Evolutionary conservation across 257 asterid species (phyloP).

Genomic region (Euphrasia confusa): DNA sequence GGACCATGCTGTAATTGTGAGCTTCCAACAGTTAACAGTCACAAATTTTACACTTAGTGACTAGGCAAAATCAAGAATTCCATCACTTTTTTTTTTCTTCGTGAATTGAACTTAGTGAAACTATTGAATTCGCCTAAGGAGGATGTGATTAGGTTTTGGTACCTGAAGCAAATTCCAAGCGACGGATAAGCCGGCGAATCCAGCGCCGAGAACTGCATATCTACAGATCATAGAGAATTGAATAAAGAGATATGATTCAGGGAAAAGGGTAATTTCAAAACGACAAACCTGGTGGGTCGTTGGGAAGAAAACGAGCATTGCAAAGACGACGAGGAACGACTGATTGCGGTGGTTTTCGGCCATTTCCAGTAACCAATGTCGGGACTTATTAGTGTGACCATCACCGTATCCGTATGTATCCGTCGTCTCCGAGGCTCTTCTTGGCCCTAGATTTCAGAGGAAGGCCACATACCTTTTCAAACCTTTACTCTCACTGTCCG

Average conservation of each 20-base stretch:
- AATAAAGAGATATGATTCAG: not conserved
- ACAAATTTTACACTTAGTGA: constrained; percentile 1
- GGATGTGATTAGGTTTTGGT: constrained; percentile 3
- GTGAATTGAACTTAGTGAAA: not conserved
- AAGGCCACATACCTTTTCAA: no score
- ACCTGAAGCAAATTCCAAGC: constrained; percentile 91
- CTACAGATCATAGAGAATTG: constrained; percentile 33
- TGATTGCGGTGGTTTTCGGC: constrained; percentile 18
- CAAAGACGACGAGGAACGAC: constrained; percentile 21
- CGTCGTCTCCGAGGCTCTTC: not conserved
- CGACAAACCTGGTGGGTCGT: constrained; percentile 35
- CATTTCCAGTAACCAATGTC: constrained; percentile 28
- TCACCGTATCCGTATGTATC: constrained; percentile 15
- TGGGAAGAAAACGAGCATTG: constrained; percentile 30
- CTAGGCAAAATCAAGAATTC: not conserved
- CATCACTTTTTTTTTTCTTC: not conserved
- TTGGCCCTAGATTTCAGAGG: not conserved
- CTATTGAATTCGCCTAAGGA: not conserved
- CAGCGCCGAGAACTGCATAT: constrained; percentile 96
- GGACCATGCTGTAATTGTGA: constrained; percentile 50
- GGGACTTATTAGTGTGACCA: constrained; percentile 29
- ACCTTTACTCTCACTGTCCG: no score
- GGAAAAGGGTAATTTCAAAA: not conserved
- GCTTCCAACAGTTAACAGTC: constrained; percentile 23
- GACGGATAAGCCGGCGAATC: constrained; percentile 94